Evolutionary conservation across 2,329 filamentous ascomycete species (phyloP).

Genomic region (Nemania sp.): DNA sequence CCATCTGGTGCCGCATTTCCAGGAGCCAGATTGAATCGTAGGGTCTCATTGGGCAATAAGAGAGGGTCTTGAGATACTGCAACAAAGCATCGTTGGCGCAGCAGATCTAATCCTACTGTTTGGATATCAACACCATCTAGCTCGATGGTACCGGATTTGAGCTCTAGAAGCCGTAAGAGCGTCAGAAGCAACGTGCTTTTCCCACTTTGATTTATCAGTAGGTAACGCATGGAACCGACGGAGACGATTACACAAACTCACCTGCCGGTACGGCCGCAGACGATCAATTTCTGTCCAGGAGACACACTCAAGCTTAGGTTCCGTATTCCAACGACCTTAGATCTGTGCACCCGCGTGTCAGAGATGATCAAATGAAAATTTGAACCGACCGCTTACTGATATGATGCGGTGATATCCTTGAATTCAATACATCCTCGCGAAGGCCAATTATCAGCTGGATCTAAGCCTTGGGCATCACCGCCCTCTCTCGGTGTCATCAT

Average conservation of each 20-base stretch:
- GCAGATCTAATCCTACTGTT: conserved; percentile 23
- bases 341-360: conserved; percentile 11
- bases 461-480: neutral
- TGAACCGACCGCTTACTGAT: conserved; percentile 29
- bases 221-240: no score
- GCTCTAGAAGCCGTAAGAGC: conserved; percentile 33
- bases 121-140: conserved; percentile 38
- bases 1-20: conserved; percentile 24
- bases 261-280: conserved; percentile 58
- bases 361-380: neutral
- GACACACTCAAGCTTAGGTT: conserved; percentile 35
- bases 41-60: conserved; percentile 30
- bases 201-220: conserved; percentile 36
- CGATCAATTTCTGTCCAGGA: conserved; percentile 52
- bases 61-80: conserved; percentile 39
- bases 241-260: conserved; percentile 27
- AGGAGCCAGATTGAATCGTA: conserved; percentile 40
- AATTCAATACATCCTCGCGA: conserved; percentile 34
- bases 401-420: conserved; percentile 36
- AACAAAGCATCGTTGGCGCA: conserved; percentile 38
- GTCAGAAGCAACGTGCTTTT: conserved; percentile 40
- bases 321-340: conserved; percentile 31
- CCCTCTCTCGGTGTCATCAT: conserved; percentile 30
- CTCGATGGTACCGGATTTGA: conserved; percentile 32
- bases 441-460: conserved; percentile 36